Conservation (phyloP, 2,329 filamentous ascomycete species). For the Alternaria triticimaculans region DNA sequence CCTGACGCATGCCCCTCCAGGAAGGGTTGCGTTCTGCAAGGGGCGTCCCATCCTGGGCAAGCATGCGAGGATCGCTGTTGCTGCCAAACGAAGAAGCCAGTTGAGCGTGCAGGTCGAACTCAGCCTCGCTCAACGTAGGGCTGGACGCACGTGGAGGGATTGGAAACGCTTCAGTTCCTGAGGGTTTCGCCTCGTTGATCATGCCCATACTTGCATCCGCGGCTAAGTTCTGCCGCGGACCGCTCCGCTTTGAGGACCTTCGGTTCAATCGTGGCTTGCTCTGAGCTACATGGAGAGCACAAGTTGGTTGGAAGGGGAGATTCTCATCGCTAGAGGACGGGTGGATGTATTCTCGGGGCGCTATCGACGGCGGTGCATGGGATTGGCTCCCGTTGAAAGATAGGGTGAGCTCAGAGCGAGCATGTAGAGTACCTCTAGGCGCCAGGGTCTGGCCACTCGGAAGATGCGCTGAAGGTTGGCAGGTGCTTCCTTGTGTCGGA, state of each 20-base stretch:
- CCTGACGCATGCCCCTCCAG: conserved; percentile 22
- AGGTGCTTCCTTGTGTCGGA: conserved; percentile 21
- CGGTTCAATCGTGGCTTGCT: conserved; percentile 27
- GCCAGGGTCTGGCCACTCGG: conserved; percentile 26
- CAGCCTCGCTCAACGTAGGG: conserved; percentile 57
- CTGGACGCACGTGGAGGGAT: conserved; percentile 32
- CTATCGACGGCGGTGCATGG: conserved; percentile 22
- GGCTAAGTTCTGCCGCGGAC: conserved; percentile 19
- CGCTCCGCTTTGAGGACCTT: conserved; percentile 28
- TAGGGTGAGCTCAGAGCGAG: conserved; percentile 11
- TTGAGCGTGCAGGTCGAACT: conserved; percentile 46
- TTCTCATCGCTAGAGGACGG: conserved; percentile 31
- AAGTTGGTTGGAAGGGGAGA: conserved; percentile 36
- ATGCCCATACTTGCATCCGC: conserved; percentile 26
- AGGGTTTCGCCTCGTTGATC: conserved; percentile 32
- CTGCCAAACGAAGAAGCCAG: conserved; percentile 43
- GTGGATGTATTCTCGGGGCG: conserved; percentile 34
- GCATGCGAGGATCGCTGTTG: conserved; percentile 48
- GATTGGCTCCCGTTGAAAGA: conserved; percentile 18
- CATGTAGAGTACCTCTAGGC: conserved; percentile 34
- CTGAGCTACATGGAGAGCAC: conserved; percentile 19
- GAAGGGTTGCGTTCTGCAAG: conserved; percentile 35
- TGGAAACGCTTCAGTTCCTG: conserved; percentile 23
- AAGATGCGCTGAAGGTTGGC: conserved; percentile 24
- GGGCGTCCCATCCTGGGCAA: conserved; percentile 34